Evolutionary conservation across 2,329 filamentous ascomycete species (phyloP), one percentile per base, ranked within the genome.

Genomic region (Plectosphaerella sp.): DNA sequence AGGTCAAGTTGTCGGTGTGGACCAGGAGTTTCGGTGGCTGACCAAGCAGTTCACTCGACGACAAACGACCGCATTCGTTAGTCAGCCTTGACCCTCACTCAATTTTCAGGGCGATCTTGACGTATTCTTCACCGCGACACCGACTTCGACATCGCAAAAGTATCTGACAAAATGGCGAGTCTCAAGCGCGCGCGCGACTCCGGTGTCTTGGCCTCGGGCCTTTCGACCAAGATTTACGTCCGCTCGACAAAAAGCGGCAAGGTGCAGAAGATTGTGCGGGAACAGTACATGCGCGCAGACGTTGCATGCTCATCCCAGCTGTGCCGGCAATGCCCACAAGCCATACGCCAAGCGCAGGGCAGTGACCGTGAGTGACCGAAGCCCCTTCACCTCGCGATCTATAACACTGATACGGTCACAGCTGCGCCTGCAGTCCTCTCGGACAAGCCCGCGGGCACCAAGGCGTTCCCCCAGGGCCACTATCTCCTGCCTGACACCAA

Each of bases 401-500:
- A 9, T 33, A 12, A 7, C 28, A 33, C 28, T 33, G 20, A 47
- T 41, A 33, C 8, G 15, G 36, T 24, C 11, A 49, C 57, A 95
- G 91, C 85, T 57, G 77, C 83, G 58, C 88, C 91, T 4, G 95
- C 95, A 65, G 82, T 97, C 49, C 87, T 99, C 52, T 96, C 93
- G 50, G 89, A 92, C 61, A 89, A 84, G 57, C 94, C 94, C 47
- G 88, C 89, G 47, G 91, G 88, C 53, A 96, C 91, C 55, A 90
- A 87, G 64, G 72, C 79, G 35, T 97, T 89, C 65, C 88, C 90
- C 1, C 82, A 88, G 67, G 94, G 94, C 28, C 93, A 97, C 68
- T 99, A 99, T 68, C 78, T 99, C 42, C 80, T 99, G 36, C 94
- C 94, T 28, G 94, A 99, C 67, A 99, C 94, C 47, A 99, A 99